Evolutionary conservation across 371 early-diverging fungal genomes (phyloP), one percentile per base, ranked within the genome.

Genomic region (Lichtheimia ramosa): DNA sequence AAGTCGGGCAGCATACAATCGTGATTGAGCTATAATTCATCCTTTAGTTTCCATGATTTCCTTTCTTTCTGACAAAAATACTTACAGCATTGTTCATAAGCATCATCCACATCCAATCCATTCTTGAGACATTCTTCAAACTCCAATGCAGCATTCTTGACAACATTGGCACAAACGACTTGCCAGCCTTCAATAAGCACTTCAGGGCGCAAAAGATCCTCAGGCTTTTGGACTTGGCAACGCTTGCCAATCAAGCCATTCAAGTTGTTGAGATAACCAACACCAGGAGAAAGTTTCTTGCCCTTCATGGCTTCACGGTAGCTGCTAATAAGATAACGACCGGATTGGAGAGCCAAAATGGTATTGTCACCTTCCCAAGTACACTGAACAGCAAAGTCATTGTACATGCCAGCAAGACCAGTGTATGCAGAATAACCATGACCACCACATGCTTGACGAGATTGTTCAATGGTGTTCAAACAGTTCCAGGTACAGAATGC

Each of bases 341-440:
- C 95, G 27, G 91, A 83, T 69, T 96, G 96, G 54, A 95, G 83
- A 4, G 93, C 92, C 71, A 94, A 75, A 52, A 96, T 92, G 55
- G 95, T 94, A 71, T 94, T 95, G 74, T 92, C 92, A 62, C 92
- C 92, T 69, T 92, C 95, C 95, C 95, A 94, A 28, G 95, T 94
- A 77, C 95, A 94, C 64, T 94, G 94, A 23, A 95, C 95, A 48
- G 94, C 92, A 77, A 94, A 95, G 75, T 95, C 94, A 59, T 86
- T 82, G 77, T 92, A 93, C 69, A 92, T 87, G 43, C 83, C 83
- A 53, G 96, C 88, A 27, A 96, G 83, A 0, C 95, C 96, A 5
- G 93, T 91, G 82, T 95, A 94, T 28, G 92, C 86, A 43, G 92
- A 91, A 79, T 96, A 96, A 12, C 96, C 96, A 67, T 95, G 96